phyloP scores from a whole-genome alignment of 768 basidiomycete species.

The Psilocybe subaeruginosa region DNA sequence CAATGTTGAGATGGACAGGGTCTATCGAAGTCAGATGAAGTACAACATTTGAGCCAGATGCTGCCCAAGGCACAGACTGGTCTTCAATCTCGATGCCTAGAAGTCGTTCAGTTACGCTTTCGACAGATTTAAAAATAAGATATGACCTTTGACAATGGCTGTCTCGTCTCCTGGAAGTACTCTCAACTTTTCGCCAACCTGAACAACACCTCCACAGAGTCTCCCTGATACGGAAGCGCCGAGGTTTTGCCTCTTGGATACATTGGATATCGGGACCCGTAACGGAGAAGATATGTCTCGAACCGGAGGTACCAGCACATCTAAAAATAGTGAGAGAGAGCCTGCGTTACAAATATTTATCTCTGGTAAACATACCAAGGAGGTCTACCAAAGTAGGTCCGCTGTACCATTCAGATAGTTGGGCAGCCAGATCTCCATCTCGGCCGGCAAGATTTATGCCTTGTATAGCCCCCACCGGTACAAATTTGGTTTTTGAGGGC shows the following conservation, averaged over 20 bases:
- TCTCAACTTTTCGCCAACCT: conserved; percentile 87
- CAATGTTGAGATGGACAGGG: conserved; percentile 82
- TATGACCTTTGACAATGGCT: conserved; percentile 71
- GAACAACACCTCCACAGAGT: conserved; percentile 85
- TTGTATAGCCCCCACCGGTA: conserved; percentile 88
- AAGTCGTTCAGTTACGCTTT: neutral
- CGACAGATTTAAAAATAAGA: neutral
- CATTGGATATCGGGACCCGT: conserved; percentile 91
- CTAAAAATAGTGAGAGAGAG: conserved; percentile 27
- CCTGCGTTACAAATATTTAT: neutral
- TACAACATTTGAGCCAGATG: conserved; percentile 89
- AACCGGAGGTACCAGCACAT: conserved; percentile 78
- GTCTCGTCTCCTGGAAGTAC: conserved; percentile 93
- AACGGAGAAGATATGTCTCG: conserved; percentile 78
- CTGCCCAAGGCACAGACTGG: conserved; percentile 79
- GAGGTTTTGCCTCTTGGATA: conserved; percentile 87
- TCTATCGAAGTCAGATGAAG: conserved; percentile 85
- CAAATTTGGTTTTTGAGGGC: conserved; percentile 75
- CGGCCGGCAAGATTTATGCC: conserved; percentile 79
- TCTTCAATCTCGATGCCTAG: conserved; percentile 88
- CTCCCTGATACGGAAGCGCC: conserved; percentile 82
- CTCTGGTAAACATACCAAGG: conserved; percentile 56
- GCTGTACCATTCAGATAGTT: conserved; percentile 74
- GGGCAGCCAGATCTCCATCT: conserved; percentile 46
- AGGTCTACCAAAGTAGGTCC: conserved; percentile 85